Evolutionary conservation across 768 basidiomycete genomes (phyloP).

Genomic region (Psilocybe tampanensis): DNA sequence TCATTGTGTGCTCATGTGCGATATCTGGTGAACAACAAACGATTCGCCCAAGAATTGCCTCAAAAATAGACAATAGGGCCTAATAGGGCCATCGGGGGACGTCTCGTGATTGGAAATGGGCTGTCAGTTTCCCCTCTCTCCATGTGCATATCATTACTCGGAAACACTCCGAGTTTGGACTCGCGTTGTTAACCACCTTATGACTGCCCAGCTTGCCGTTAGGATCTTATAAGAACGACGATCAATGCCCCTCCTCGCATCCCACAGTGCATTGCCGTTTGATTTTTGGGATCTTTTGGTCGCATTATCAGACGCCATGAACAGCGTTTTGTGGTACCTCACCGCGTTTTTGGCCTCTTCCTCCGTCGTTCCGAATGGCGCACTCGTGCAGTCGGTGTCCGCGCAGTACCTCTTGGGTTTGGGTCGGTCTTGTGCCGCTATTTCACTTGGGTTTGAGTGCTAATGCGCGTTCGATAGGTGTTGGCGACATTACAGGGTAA

Average conservation of each 20-base stretch:
- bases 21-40: background rate
- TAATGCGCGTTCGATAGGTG: slow-evolving; percentile 43
- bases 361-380: slow-evolving; percentile 31
- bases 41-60: background rate
- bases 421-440: slow-evolving; percentile 40
- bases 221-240: slow-evolving; percentile 6
- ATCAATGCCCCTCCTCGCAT: slow-evolving; percentile 35
- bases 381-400: slow-evolving; percentile 31
- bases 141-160: slow-evolving; percentile 3
- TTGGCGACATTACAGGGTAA: slow-evolving; percentile 77
- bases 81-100: background rate
- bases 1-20: background rate
- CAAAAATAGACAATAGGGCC: background rate
- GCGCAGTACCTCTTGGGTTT: slow-evolving; percentile 60
- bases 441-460: background rate
- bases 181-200: background rate
- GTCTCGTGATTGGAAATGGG: background rate
- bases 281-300: slow-evolving; percentile 39
- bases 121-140: background rate
- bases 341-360: slow-evolving; percentile 43
- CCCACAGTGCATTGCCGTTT: slow-evolving; percentile 36
- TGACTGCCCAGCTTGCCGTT: background rate
- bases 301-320: slow-evolving; percentile 40
- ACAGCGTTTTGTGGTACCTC: slow-evolving; percentile 42
- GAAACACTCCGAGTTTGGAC: background rate